phyloP scores from a whole-genome alignment of 306 rosid genomes.

The Heteromeles arbutifolia region DNA sequence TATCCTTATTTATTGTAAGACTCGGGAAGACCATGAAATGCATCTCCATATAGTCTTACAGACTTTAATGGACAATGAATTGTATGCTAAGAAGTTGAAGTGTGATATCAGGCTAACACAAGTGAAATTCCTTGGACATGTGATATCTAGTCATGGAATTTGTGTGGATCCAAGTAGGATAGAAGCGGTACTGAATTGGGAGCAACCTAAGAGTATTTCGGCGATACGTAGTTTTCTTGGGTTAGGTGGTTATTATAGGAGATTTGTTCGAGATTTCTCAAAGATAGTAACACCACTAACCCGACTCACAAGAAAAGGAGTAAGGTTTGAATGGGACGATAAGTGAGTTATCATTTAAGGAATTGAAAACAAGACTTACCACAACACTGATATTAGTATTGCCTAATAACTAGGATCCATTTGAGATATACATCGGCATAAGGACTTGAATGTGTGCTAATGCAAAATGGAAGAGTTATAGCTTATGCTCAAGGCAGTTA shows the following conservation, averaged over 20 bases:
- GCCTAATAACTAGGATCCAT: too few relatives aligned
- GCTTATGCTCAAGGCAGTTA: neutral
- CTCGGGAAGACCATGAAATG: too few relatives aligned
- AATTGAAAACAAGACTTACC: too few relatives aligned
- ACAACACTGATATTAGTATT: too few relatives aligned
- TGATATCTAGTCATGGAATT: neutral
- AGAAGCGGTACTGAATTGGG: neutral
- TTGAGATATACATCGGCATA: neutral
- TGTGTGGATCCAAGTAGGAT: neutral
- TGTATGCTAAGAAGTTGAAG: too few relatives aligned
- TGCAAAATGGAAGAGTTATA: neutral
- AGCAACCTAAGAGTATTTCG: neutral
- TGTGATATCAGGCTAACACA: neutral
- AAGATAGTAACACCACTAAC: neutral
- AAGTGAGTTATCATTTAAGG: neutral
- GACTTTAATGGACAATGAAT: too few relatives aligned
- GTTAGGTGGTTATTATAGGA: neutral
- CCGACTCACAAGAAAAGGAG: neutral
- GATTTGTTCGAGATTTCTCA: neutral
- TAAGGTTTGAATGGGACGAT: neutral
- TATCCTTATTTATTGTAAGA: too few relatives aligned
- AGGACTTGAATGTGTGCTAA: neutral
- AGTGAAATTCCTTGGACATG: neutral
- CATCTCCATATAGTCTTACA: too few relatives aligned
- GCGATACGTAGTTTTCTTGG: neutral